Conservation (phyloP, 805 yeast genomes). For the Wickerhamomyces chambardii region DNA sequence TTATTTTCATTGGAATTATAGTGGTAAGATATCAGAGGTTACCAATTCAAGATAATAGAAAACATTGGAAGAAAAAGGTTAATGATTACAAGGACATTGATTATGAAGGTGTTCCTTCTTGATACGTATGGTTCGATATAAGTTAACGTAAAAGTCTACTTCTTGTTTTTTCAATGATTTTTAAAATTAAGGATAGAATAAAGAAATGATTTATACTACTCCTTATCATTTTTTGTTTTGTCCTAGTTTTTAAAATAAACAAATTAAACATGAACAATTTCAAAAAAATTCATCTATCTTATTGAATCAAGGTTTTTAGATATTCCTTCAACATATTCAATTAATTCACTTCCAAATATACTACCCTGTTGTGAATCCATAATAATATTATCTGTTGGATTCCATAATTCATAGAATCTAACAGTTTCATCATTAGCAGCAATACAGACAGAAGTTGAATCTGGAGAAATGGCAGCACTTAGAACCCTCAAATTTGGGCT, state of each 20-base stretch:
- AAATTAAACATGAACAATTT: too few relatives aligned
- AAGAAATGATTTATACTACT: too few relatives aligned
- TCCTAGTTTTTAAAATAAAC: too few relatives aligned
- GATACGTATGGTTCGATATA: too few relatives aligned
- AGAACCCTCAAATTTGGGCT: slow-evolving; percentile 47
- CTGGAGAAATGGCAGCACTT: slow-evolving; percentile 62
- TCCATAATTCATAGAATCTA: slow-evolving; percentile 70
- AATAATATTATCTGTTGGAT: slow-evolving; percentile 24
- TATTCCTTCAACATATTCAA: slow-evolving; percentile 53
- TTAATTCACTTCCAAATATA: slow-evolving; percentile 44
- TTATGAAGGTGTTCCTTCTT: slow-evolving; percentile 84
- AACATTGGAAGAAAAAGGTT: slow-evolving; percentile 50
- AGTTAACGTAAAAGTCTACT: too few relatives aligned
- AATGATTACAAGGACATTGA: slow-evolving; percentile 53
- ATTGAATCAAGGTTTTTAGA: slow-evolving; percentile 17
- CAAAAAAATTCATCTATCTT: slow-evolving; percentile 7
- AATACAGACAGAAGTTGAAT: slow-evolving; percentile 51
- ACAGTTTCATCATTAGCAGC: slow-evolving; percentile 77
- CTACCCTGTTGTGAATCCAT: slow-evolving; percentile 33
- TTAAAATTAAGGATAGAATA: too few relatives aligned
- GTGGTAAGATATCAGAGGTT: slow-evolving; percentile 46
- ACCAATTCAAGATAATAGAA: slow-evolving; percentile 67
- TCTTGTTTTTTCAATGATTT: too few relatives aligned
- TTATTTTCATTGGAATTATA: slow-evolving; percentile 41
- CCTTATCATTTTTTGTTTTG: too few relatives aligned